Base-by-base conservation (phyloP, 495 filamentous ascomycete genomes). In the Annulohypoxylon stygium region DNA sequence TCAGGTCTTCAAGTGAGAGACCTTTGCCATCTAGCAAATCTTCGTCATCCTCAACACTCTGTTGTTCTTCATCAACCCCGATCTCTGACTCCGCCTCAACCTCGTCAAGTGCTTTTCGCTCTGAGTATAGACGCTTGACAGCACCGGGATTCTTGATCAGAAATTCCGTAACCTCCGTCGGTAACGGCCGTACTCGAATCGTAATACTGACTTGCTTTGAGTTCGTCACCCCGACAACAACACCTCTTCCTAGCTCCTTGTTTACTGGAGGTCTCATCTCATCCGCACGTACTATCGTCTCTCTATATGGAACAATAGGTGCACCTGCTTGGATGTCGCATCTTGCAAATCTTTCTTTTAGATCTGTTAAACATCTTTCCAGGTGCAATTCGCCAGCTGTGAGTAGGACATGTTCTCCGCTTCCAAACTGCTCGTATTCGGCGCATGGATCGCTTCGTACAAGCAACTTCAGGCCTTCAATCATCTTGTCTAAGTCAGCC, bases 381-480 rank as follows among this genome's bases (percentile, higher is more conserved):
- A 98, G 84, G 80, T 99, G 96, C 70, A 99, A 80, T 79, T 99
- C 96, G 11, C 96, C 96, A 26, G 96, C 96, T 0, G 97, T 98
- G 26, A 96, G 81, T 20, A 99, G 89, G 55, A 99, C 95, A 82
- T 99, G 97, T 80, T 99, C 96, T 59, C 96, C 96, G 65, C 89
- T 97, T 62, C 91, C 89, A 25, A 98, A 91, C 10, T 97, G 92
- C 76, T 98, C 94, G 75, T 99, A 99, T 78, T 94, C 90, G 14
- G 95, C 97, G 73, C 96, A 98, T 1, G 96, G 95, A 76, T 99
- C 96, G 77, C 93, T 96, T 77, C 97, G 93, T 65, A 97, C 94
- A 7, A 99, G 90, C 55, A 99, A 83, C 64, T 91, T 88, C 60
- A 98, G 86, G 0, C 96, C 96, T 10, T 86, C 86, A 53, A 99